Evolutionary conservation across 2,329 filamentous ascomycete species (phyloP), one percentile per base, ranked within the genome.

Genomic region (Penicillium sp.): DNA sequence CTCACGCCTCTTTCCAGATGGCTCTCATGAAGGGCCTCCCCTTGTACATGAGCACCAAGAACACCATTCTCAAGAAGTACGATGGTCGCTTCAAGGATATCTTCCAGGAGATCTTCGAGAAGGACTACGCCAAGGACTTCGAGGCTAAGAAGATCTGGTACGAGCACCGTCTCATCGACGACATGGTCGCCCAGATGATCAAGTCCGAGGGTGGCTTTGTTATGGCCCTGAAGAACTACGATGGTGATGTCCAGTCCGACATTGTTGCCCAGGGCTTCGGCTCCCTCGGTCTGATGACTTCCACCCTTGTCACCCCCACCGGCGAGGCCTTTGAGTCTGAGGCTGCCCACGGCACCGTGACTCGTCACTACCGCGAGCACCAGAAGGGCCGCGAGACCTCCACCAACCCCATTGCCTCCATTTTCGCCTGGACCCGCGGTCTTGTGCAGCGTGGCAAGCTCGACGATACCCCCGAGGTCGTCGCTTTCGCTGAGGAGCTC

Each of bases 21-120:
- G 93, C 94, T 31, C 79, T 97, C 42, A 81, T 85, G 75, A 94
- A 96, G 84, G 81, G 81, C 59, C 80, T 95, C 62, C 94, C 94
- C n/a, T 81, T 99, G 68, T 99, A 97, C 82, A 95, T 97, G 93
- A 96, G 90, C 83, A 99, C 94, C 77, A 99, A 99, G 88, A 97
- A 97, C 83, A 99, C 94, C 65, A 99, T 99, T 67, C 81, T 99
- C 65, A 99, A 99, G 83, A 93, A 92, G 76, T 99, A 99, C 78
- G 94, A 99, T 71, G 94, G 94, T 48, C 85, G 89, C 67, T 99
- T 99, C 85, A 97, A 97, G 86, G 94, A 99, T 71, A 95, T 97
- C 75, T 99, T 99, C 85, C 89, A 99, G 83, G 89, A 95, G 70
- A 85, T 97, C 67, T 99, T 93, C 78, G 90, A 97, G 59, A 83